phyloP scores from a whole-genome alignment of 345 rosid species.

The Sonneratia caseolaris region DNA sequence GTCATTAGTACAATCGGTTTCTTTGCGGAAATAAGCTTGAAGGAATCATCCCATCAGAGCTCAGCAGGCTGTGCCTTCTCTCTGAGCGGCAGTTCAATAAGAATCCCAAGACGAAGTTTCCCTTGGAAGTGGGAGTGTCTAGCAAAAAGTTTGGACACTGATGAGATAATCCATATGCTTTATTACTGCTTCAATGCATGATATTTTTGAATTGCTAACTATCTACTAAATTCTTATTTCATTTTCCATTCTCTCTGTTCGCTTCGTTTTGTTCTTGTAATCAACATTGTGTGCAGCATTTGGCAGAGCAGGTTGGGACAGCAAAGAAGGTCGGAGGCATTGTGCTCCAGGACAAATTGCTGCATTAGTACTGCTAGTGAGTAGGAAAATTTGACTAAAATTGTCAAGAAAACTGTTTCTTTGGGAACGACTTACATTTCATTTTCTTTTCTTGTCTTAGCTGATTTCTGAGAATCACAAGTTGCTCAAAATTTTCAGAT shows the following conservation, averaged over 20 bases:
- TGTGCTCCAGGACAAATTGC: constrained; percentile 10
- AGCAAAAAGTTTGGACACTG: constrained; percentile 56
- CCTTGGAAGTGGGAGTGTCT: constrained; percentile 22
- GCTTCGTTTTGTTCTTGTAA: constrained; percentile 4
- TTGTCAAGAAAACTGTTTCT: background rate
- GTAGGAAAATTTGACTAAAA: constrained; percentile 9
- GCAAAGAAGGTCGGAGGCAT: constrained; percentile 25
- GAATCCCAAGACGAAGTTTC: constrained; percentile 20
- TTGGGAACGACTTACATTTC: background rate
- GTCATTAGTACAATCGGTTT: constrained; percentile 35
- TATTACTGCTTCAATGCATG: background rate
- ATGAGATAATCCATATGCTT: constrained; percentile 29
- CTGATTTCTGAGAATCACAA: background rate
- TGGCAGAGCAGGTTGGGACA: constrained; percentile 40
- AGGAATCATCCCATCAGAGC: constrained; percentile 36
- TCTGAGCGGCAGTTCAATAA: constrained; percentile 48
- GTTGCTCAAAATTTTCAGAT: constrained; percentile 20
- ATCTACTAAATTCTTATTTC: too few species aligned
- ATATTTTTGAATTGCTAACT: background rate
- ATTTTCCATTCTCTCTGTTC: background rate
- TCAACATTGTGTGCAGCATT: constrained; percentile 28
- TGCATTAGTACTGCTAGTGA: constrained; percentile 19
- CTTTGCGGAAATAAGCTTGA: constrained; percentile 59
- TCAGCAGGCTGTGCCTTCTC: constrained; percentile 41
- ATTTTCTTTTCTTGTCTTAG: background rate